These are phyloP conservation scores for Filobasidium uniguttulatum DNA, from an alignment of 1,284 basidiomycete genomes.

Conservation along the genomic window DNA sequence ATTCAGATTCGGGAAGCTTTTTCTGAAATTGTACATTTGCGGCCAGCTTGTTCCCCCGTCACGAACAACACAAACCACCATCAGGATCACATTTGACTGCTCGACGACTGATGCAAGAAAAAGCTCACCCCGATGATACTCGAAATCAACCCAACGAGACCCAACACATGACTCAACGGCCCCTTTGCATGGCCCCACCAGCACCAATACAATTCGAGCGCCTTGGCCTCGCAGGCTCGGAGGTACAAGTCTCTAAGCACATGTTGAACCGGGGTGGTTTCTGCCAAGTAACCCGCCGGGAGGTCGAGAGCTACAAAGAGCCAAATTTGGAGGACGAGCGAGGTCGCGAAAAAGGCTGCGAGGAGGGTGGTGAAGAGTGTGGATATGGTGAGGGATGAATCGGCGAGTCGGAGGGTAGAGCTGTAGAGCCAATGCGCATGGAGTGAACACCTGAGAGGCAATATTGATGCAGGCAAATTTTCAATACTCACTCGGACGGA, in stretches of 20 bases:
- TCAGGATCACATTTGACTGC: not conserved
- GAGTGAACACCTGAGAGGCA: not conserved
- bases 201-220: not conserved
- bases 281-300: not conserved
- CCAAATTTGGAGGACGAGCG: not conserved
- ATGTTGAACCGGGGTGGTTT: not conserved
- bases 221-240: not conserved
- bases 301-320: not conserved
- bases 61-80: not conserved
- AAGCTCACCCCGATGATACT: not conserved
- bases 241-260: not conserved
- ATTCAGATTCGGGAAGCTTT: not conserved
- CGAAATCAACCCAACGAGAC: not conserved
- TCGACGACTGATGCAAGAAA: not conserved
- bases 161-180: not conserved
- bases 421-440: not conserved
- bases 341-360: not conserved
- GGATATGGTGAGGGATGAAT: not conserved
- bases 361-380: not conserved
- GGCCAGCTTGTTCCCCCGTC: too few relatives aligned
- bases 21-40: not conserved
- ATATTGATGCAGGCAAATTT: not conserved
- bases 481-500: not conserved
- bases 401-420: not conserved
- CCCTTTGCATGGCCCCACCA: not conserved